Conservation (phyloP, 495 filamentous ascomycete species). For the Cryomyces minteri region DNA sequence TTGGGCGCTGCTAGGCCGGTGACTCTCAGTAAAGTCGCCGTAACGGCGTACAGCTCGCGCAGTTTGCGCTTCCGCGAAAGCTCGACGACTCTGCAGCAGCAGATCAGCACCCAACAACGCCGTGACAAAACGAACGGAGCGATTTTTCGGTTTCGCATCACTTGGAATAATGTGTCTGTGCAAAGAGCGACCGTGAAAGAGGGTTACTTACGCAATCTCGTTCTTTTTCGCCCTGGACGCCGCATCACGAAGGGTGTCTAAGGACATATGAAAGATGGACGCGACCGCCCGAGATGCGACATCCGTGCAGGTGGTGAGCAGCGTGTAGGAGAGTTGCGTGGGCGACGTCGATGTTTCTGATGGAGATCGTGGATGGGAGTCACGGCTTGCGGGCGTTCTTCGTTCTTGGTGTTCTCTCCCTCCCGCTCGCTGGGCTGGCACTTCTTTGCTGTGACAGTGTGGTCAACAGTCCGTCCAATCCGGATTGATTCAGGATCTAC, state of each 20-base stretch:
- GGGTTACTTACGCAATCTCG: conserved; percentile 38
- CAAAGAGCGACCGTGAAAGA: conserved; percentile 11
- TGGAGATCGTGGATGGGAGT: too few relatives aligned
- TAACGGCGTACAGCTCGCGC: conserved; percentile 52
- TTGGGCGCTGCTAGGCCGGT: conserved; percentile 1
- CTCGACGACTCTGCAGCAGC: too few relatives aligned
- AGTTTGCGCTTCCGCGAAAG: conserved; percentile 60
- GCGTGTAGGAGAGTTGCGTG: too few relatives aligned
- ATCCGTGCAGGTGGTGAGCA: conserved; percentile 17
- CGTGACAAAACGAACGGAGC: conserved; percentile 11
- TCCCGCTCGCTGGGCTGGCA: too few relatives aligned
- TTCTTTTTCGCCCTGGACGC: conserved; percentile 37
- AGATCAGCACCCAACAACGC: conserved; percentile 16
- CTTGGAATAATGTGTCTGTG: conserved; percentile 5
- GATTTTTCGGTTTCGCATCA: conserved; percentile 20
- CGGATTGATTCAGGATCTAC: too few relatives aligned
- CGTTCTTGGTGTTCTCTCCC: too few relatives aligned
- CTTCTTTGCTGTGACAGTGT: too few relatives aligned
- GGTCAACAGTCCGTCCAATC: too few relatives aligned
- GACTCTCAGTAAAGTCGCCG: neutral
- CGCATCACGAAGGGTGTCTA: conserved; percentile 33
- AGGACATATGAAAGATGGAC: conserved; percentile 24
- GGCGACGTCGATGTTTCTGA: too few relatives aligned
- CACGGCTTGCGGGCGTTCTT: too few relatives aligned
- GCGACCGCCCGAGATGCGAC: conserved; percentile 40